phyloP scores from a whole-genome alignment of 129 eudicot species.

The Lonicera japonica region DNA sequence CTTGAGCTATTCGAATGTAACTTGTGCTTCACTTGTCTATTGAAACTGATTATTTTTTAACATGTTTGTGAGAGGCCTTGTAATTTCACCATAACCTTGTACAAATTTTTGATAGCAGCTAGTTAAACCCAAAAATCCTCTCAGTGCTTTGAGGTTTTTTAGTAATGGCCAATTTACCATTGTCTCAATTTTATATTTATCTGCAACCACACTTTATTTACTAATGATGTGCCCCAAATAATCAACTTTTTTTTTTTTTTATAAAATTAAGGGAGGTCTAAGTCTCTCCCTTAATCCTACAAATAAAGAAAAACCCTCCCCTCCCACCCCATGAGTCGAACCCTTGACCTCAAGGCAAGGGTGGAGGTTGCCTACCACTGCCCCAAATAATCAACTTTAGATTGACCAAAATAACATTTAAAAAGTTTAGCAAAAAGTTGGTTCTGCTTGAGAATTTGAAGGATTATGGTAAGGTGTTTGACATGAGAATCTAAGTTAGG shows the following conservation, averaged over 20 bases:
- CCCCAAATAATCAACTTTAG: background rate
- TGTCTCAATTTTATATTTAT: background rate
- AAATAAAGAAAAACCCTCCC: too few species aligned
- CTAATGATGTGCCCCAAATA: background rate
- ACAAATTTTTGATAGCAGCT: background rate
- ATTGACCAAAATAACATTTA: background rate
- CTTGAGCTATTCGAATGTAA: background rate
- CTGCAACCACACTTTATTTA: background rate
- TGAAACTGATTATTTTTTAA: background rate
- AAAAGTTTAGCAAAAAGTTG: background rate
- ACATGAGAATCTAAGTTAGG: too few species aligned
- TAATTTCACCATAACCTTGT: background rate
- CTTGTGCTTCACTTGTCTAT: background rate
- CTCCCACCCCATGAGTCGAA: too few species aligned
- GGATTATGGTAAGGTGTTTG: background rate
- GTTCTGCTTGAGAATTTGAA: too few species aligned
- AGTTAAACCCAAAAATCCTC: background rate
- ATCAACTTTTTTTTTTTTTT: too few species aligned
- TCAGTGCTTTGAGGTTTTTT: background rate
- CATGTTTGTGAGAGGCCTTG: background rate
- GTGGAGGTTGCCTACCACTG: too few species aligned
- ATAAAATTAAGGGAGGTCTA: too few species aligned
- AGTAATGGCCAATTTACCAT: background rate
- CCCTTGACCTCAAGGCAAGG: too few species aligned
- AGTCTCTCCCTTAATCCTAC: too few species aligned